These are phyloP conservation scores for Yamadazyma siamensis DNA, from an alignment of 1,139 yeast genomes.

Conservation along the genomic window DNA sequence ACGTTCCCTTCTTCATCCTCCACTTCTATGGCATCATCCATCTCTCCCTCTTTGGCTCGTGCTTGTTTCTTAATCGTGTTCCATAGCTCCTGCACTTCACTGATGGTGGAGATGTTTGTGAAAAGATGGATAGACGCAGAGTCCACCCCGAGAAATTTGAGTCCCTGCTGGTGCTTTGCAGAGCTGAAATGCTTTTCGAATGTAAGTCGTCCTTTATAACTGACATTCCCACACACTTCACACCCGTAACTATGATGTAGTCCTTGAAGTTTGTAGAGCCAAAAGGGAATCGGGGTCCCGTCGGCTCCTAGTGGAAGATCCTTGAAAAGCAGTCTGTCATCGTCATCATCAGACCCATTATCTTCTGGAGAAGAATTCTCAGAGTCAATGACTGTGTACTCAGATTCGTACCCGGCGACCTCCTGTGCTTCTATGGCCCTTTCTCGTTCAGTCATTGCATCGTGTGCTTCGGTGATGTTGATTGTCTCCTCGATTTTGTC, in stretches of 20 bases:
- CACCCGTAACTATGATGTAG: slow-evolving; percentile 70
- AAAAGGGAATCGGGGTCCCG: slow-evolving; percentile 88
- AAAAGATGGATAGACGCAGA: slow-evolving; percentile 40
- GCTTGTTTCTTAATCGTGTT: slow-evolving; percentile 39
- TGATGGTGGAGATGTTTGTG: slow-evolving; percentile 62
- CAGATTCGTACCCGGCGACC: slow-evolving; percentile 33
- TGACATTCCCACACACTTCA: slow-evolving; percentile 80
- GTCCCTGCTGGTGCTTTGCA: slow-evolving; percentile 67
- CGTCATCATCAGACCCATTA: slow-evolving; percentile 17
- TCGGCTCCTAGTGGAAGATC: slow-evolving; percentile 81
- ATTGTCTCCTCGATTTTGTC: slow-evolving; percentile 47
- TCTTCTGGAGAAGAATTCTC: slow-evolving; percentile 26
- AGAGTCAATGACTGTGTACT: slow-evolving; percentile 33
- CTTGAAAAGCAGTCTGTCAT: slow-evolving; percentile 23
- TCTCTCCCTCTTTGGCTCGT: slow-evolving; percentile 36
- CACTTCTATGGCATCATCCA: slow-evolving; percentile 67
- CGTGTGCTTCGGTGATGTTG: slow-evolving; percentile 60
- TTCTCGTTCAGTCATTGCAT: slow-evolving; percentile 74
- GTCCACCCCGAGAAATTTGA: slow-evolving; percentile 71
- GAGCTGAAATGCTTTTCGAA: slow-evolving; percentile 75
- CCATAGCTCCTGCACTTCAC: slow-evolving; percentile 67
- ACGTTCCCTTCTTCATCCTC: slow-evolving; percentile 94
- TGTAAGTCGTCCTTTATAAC: slow-evolving; percentile 69
- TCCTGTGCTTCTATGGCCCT: slow-evolving; percentile 42
- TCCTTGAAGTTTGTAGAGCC: slow-evolving; percentile 92